A percentile compares a stretch with the other conserved stretches of the same genome.
Conservation (phyloP, 371 early-diverging fungal genomes). For the Mortierella sp. region DNA sequence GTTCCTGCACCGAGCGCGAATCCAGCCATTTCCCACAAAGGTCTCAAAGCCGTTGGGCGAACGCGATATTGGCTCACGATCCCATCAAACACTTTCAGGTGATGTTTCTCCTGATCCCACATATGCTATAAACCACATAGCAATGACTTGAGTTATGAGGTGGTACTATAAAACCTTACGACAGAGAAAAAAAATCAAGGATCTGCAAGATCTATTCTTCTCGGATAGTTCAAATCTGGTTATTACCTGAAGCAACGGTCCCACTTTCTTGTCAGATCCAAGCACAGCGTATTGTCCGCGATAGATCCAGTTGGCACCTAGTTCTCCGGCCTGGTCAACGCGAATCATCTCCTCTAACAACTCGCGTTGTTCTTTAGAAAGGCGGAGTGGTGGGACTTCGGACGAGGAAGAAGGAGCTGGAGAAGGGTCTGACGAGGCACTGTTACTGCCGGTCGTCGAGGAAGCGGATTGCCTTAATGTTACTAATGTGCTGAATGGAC, state of each 20-base stretch:
- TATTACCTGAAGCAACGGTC: constrained; percentile 76
- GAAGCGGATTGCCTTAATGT: not conserved
- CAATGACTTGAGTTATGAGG: not conserved
- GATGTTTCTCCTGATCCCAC: constrained; percentile 95
- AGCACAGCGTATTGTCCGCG: constrained; percentile 92
- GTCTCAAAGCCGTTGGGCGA: constrained; percentile 87
- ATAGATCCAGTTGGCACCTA: constrained; percentile 96
- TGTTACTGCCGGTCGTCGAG: no score
- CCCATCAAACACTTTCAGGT: constrained; percentile 82
- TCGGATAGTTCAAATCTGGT: not conserved
- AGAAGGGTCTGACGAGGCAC: not conserved
- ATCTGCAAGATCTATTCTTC: no score
- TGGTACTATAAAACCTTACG: no score
- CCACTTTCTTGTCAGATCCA: constrained; percentile 75
- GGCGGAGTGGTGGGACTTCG: constrained; percentile 36
- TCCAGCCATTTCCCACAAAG: constrained; percentile 91
- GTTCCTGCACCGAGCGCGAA: constrained; percentile 90
- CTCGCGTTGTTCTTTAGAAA: constrained; percentile 50
- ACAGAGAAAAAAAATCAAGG: no score
- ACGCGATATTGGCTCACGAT: constrained; percentile 81
- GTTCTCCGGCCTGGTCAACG: constrained; percentile 97
- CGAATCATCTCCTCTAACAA: constrained; percentile 78
- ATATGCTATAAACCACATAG: constrained; percentile 71
- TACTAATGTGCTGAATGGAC: not conserved
- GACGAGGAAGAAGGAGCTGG: not conserved